Base-by-base conservation (phyloP, 768 basidiomycete genomes). In the Lenzites betulinus region DNA sequence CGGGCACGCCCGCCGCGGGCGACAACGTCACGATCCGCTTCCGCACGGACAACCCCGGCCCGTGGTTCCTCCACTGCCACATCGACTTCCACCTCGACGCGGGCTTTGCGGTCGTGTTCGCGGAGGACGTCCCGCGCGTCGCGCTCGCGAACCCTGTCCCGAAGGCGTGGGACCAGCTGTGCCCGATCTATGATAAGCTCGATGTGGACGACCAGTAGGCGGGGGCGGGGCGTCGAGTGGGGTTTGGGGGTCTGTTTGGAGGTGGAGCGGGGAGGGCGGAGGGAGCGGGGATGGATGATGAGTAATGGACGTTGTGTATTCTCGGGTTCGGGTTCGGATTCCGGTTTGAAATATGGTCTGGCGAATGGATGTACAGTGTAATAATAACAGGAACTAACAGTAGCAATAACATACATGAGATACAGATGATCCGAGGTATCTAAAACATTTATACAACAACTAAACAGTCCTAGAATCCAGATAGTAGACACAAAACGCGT, bases 51-150 rank as follows among this genome's bases (percentile, higher is more conserved):
- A 98, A 98, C 72, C 95, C 95, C 0, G 95, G 95, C 8, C 86
- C 83, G 12, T 94, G 92, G 89, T 72, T 93, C 65, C 81, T 92
- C 67, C 90, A 91, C 71, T 93, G 86, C 71, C 89, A 91, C 71
- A 88, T 90, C 62, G 89, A 92, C 71, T 93, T 90, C 89, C 91
- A 94, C 73, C 76, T 93, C 18, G 71, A 78, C 11, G 65, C 67
- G 2, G 79, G 79, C 22, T 72, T 79, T 15, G 78, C 78, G 7
- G 59, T 80, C 23, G 76, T 79, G 8, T 72, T 80, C 48, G 78
- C 77, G 0, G 77, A 78, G 62, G 75, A 75, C 43, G 62, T 69
- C 4, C 39, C 36, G 0, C 66, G 65, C 49, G 52, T 70, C 20
- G 26, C 54, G 20, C 1, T 25, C n/a, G 63, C 64, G 28, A 58